A percentile compares a stretch with the other conserved stretches of the same genome.
Evolutionary conservation across 2,329 filamentous ascomycete species (phyloP).

Genomic region (Talaromyces atroroseus): DNA sequence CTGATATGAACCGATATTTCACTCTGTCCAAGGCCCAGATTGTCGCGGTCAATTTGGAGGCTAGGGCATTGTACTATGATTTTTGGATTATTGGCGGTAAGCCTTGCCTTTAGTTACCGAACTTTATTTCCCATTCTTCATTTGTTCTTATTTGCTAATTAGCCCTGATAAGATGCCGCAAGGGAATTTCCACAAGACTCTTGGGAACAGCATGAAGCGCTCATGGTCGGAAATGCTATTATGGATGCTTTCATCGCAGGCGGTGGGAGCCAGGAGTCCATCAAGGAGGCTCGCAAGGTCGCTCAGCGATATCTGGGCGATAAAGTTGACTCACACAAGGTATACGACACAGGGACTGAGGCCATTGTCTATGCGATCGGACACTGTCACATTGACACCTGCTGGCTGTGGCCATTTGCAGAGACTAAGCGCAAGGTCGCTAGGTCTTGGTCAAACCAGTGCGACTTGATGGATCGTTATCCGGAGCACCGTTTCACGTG

Average conservation of each 20-base stretch:
- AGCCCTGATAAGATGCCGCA: constrained; percentile 61
- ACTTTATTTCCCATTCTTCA: background rate
- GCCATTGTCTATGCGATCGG: constrained; percentile 83
- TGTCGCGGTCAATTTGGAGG: constrained; percentile 80
- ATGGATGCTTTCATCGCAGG: constrained; percentile 85
- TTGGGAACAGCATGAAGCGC: constrained; percentile 81
- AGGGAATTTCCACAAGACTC: constrained; percentile 84
- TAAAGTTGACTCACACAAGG: constrained; percentile 72
- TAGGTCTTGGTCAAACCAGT: constrained; percentile 94
- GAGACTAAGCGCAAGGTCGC: constrained; percentile 97
- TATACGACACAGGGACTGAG: constrained; percentile 71
- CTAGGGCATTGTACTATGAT: constrained; percentile 77
- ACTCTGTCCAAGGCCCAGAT: constrained; percentile 73
- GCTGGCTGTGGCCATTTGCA: constrained; percentile 97
- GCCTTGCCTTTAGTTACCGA: constrained; percentile 11
- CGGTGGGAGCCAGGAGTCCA: constrained; percentile 64
- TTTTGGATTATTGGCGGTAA: constrained; percentile 79
- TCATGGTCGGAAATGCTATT: constrained; percentile 77
- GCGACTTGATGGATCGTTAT: constrained; percentile 89
- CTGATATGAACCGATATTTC: constrained; percentile 77
- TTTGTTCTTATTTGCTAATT: background rate
- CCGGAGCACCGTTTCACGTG: constrained; percentile 88
- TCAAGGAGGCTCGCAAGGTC: constrained; percentile 74
- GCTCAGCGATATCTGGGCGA: constrained; percentile 77
- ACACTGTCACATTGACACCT: constrained; percentile 96